Evolutionary conservation across 2,329 filamentous ascomycete species (phyloP).

Genomic region (Fulvia fulva): DNA sequence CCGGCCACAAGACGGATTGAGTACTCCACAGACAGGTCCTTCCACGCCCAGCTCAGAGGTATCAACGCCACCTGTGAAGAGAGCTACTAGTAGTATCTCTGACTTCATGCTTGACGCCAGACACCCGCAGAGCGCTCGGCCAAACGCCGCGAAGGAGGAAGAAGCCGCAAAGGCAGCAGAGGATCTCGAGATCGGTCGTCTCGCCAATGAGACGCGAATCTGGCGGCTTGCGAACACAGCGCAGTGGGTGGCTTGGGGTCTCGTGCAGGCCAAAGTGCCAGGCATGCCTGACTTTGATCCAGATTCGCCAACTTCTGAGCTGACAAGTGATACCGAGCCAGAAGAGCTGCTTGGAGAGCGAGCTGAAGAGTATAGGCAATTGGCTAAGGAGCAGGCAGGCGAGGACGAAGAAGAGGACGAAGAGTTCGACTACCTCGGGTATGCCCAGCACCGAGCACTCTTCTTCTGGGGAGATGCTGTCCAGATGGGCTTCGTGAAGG

Average conservation of each 20-base stretch:
- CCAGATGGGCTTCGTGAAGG: slow-evolving; percentile 66
- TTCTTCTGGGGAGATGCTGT: slow-evolving; percentile 95
- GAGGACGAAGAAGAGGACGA: slow-evolving; percentile 59
- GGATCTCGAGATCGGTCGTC: slow-evolving; percentile 63
- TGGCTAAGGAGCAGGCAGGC: slow-evolving; percentile 21
- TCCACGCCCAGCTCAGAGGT: slow-evolving; percentile 26
- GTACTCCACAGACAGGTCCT: slow-evolving; percentile 32
- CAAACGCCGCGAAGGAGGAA: slow-evolving; percentile 19
- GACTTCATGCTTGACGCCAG: slow-evolving; percentile 72
- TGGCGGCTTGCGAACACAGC: slow-evolving; percentile 88
- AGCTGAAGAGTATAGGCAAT: slow-evolving; percentile 24
- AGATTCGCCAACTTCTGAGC: slow-evolving; percentile 15
- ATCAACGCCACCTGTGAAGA: slow-evolving; percentile 29
- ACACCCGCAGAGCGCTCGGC: slow-evolving; percentile 40
- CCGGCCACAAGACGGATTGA: slow-evolving; percentile 60
- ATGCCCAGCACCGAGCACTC: slow-evolving; percentile 83
- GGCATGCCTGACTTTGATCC: slow-evolving; percentile 56
- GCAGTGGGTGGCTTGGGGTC: slow-evolving; percentile 93
- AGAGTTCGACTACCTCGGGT: slow-evolving; percentile 89
- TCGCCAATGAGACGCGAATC: slow-evolving; percentile 73
- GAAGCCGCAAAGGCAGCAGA: slow-evolving; percentile 54
- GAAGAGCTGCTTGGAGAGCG: slow-evolving; percentile 31
- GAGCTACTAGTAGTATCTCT: slow-evolving; percentile 42
- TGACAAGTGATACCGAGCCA: slow-evolving; percentile 26
- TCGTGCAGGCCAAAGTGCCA: slow-evolving; percentile 86